Base-by-base conservation (phyloP, 257 asterid genomes). In the Plantago major region DNA sequence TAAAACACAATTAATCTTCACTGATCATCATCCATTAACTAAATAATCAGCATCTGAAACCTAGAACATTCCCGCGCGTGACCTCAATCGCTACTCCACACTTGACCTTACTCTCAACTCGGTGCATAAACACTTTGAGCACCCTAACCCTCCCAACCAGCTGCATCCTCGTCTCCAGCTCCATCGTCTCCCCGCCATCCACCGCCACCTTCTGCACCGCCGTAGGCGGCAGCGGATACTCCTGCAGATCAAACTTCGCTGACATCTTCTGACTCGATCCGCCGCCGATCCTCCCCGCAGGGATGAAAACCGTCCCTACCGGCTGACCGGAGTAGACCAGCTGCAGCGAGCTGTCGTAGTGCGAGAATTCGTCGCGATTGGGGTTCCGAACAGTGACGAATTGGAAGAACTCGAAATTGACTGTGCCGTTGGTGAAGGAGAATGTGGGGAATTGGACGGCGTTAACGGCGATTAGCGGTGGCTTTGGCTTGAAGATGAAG, bases 321-420 rank as follows among this genome's bases (percentile, higher is more conserved):
- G 94, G 90, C 77, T 81, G 82, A 13, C 92, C 98, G 55, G 84
- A 81, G 78, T 77, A 86, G 55, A 76, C 87, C 15, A 91, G 83
- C 86, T 88, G 92, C 52, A 91, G 80, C n/a, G 98, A 84, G 86
- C 95, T 88, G 83, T 88, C 98, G 76, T 84, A 91, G 83, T 91
- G 98, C 28, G 95, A 84, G 75, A 91, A 91, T 55, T 79, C 87
- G 68, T 86, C 96, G 50, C 95, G 82, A 79, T 91, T 91, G 0
- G 98, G 96, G 80, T 90, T 90, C 1, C 84, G 76, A 13, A 90
- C 98, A 18, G 98, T 82, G 77, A 85, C 95, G 74, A 67, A 84
- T 59, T 90, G 98, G 79, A 90, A 74, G 80, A 88, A 88, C 46
- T 89, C 84, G 83, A 90, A 88, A 79, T 84, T 71, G 51, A 90